Percentiles rank a stretch among this genome's conserved stretches.
Conservation (phyloP, 2,329 filamentous ascomycete genomes). For the Orbilia brochopaga region DNA sequence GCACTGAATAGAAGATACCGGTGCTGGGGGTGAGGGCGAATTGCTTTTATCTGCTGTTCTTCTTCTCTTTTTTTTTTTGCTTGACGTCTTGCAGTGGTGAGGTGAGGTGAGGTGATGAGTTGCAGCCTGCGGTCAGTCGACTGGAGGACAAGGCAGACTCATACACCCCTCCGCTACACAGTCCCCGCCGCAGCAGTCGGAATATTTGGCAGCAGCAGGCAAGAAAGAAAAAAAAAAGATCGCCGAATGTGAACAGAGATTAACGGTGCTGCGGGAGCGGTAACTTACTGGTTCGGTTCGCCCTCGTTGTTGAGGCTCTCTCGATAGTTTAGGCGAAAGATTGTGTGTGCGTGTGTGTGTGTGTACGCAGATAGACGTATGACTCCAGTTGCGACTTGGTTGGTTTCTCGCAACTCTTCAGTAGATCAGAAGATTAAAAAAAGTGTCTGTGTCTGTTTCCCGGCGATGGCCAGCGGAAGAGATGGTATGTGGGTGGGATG, state of each 20-base stretch:
- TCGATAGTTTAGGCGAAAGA: background rate
- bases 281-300: slow-evolving; percentile 4
- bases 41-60: no score
- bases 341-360: background rate
- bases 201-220: background rate
- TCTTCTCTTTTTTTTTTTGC: slow-evolving; percentile 2
- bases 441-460: background rate
- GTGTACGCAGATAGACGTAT: background rate
- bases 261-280: background rate
- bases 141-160: background rate
- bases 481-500: background rate
- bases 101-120: background rate
- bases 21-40: background rate
- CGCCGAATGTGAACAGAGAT: no score
- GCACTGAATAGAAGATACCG: background rate
- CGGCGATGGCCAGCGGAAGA: background rate
- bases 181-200: background rate
- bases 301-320: background rate
- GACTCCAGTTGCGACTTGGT: background rate
- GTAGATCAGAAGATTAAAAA: no score
- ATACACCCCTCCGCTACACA: background rate
- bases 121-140: background rate
- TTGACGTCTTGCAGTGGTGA: background rate
- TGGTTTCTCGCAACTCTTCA: no score
- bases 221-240: background rate